Base-by-base conservation (phyloP, 2,329 filamentous ascomycete genomes). In the Paraconiothyrium brasiliense region DNA sequence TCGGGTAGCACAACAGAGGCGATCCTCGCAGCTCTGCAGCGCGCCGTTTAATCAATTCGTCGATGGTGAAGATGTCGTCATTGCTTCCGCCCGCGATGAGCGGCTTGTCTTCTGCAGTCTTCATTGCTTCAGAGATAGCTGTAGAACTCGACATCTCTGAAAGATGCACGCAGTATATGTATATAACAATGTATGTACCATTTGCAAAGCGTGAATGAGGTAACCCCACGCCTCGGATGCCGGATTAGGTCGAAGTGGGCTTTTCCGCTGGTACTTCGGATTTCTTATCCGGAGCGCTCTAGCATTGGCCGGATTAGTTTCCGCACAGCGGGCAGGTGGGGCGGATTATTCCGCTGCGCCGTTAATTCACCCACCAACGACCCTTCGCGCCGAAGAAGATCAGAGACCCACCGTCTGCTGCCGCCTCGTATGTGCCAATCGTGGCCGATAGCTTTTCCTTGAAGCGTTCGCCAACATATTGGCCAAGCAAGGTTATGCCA, bases 1-100 rank as follows among this genome's bases (percentile, higher is more conserved):
- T 68, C 10, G 72, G 72, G 39, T 69, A 73, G 9, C 65, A 67
- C 51, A 74, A 61, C 11, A 74, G 56, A 8, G 71, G 63, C 20
- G 62, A 60, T 50, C 69, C 62, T 27, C 50, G 27, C 20, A 70
- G 49, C 34, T 68, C 64, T 14, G 63, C 52, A 35, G 71, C 70
- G 14, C 68, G 68, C 20, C 64, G 65, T 58, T 62, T 65, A 54
- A 74, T 71, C 20, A 74, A 56, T 37, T 71, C 69, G 54, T 74
- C 71, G 11, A 72, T 66, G 27, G 71, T 74, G 34, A 54, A 67
- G 39, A 72, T 68, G 44, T 64, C 61, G 54, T 60, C 56, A 13
- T 61, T 54, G 37, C 35, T 54, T 13, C 35, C 39, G 2, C 60
- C 32, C 13, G 60, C 50, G 24, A 58, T 46, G 13, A 61, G 54